Percentiles rank a stretch among this genome's conserved stretches.
phyloP scores from a whole-genome alignment of 129 eudicot genomes.

The Ambrosia trifida region DNA sequence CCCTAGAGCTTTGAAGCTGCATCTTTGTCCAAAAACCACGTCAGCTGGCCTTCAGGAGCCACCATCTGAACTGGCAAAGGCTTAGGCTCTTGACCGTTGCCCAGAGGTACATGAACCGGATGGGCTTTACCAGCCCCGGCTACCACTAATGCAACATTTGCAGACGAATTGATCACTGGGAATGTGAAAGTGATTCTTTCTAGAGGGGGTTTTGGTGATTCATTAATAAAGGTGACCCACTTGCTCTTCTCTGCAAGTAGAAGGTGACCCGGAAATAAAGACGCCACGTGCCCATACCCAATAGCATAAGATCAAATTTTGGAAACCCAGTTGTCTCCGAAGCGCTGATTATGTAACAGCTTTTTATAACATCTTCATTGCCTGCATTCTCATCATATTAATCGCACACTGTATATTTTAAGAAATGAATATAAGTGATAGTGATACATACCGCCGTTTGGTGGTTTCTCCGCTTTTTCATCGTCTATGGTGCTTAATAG shows the following conservation, averaged over 20 bases:
- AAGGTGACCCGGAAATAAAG: conserved; percentile 76
- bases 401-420: too few relatives aligned
- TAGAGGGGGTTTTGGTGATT: conserved; percentile 89
- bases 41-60: conserved; percentile 63
- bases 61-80: conserved; percentile 70
- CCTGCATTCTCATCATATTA: too few relatives aligned
- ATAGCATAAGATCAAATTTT: conserved; percentile 71
- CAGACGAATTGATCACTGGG: conserved; percentile 77
- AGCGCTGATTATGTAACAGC: conserved; percentile 39
- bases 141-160: conserved; percentile 63
- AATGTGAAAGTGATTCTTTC: conserved; percentile 74
- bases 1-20: conserved; percentile 68
- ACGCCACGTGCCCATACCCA: conserved; percentile 88
- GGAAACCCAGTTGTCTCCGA: conserved; percentile 55
- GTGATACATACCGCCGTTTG: too few relatives aligned
- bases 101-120: conserved; percentile 57
- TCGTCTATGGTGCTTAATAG: too few relatives aligned
- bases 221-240: conserved; percentile 75
- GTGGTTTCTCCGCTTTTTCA: too few relatives aligned
- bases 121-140: conserved; percentile 67
- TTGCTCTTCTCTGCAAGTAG: conserved; percentile 46
- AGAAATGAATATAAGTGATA: too few relatives aligned
- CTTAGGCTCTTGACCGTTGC: conserved; percentile 45
- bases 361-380: too few relatives aligned
- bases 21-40: conserved; percentile 79